Percentiles rank a stretch among this genome's conserved stretches.
These are phyloP conservation scores for Aurifilum marmelostoma DNA, from an alignment of 2,329 filamentous ascomycete genomes.

Conservation along the genomic window DNA sequence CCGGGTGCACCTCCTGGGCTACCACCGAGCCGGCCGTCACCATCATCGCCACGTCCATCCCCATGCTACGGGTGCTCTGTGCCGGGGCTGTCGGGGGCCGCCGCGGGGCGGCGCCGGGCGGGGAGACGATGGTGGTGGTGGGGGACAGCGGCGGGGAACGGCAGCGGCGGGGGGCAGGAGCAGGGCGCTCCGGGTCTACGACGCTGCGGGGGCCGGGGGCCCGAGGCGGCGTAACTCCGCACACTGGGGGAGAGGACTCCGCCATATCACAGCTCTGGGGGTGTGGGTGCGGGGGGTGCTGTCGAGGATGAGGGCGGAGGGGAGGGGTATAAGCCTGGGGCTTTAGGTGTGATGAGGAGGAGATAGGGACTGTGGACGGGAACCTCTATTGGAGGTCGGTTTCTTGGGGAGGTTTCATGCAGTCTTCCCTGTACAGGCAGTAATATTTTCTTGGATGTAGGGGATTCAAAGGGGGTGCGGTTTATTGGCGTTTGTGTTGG, in stretches of 20 bases:
- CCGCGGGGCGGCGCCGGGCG: no score
- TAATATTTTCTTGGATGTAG: no score
- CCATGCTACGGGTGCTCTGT: conserved; percentile 4
- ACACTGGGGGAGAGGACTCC: neutral
- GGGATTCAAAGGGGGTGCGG: no score
- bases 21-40: conserved; percentile 8
- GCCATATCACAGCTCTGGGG: neutral
- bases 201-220: neutral
- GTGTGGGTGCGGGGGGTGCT: neutral
- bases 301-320: neutral
- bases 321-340: neutral
- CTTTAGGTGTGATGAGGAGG: neutral
- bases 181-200: neutral
- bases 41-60: conserved; percentile 11
- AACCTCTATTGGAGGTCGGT: no score
- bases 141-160: no score
- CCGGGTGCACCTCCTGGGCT: conserved; percentile 7
- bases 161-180: no score
- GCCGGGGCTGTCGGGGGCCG: no score
- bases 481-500: no score
- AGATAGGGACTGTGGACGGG: no score
- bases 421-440: no score
- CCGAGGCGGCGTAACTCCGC: neutral
- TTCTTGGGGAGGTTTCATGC: no score
- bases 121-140: neutral